Base-by-base conservation (phyloP, 176 grass and related monocot species). In the Oryza longistaminata region DNA sequence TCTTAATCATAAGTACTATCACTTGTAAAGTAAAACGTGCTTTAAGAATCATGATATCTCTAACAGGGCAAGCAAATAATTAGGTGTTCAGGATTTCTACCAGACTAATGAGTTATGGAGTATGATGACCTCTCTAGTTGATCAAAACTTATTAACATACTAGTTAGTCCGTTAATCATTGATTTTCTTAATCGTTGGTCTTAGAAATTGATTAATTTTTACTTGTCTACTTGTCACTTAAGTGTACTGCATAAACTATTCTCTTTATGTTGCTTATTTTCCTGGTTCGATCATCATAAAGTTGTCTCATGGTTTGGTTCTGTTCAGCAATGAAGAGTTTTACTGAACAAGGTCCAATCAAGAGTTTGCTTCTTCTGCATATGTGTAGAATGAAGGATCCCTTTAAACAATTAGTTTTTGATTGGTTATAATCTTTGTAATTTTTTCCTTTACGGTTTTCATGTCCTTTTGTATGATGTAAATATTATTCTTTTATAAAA, bases 21-120 rank as follows among this genome's bases (percentile, higher is more conserved):
- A 73, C 68, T 91, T 74, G 81, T 79, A 87, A 85, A 85, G 83
- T 74, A 88, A 92, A 78, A 74, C 13, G 39, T 92, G 81, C 73
- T 76, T 80, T 92, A 24, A 87, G 83, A 67, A 89, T 78, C 27
- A 85, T 87, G 82, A 92, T 90, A 66, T 81, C 83, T 49, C 71
- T 71, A 11, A 84, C 70, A 64, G 79, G 85, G 72, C 72, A 78
- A 71, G 82, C 70, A 62, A 88, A 90, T 66, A 88, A 78, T 49
- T 81, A 83, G 77, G 53, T 85, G 70, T 45, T 49, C 25, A 40
- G 49, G 55, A 66, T 80, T 19, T 37, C 27, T 39, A 11, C 35
- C 35, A 53, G 43, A 40, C 8, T 9, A 10, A 43, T 43, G 42
- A 10, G 42, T 48, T 33, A 11, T 31, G 17, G 31, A 15, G 17